phyloP scores from a whole-genome alignment of 2,329 filamentous ascomycete species.

The Diaporthe ilicicola region DNA sequence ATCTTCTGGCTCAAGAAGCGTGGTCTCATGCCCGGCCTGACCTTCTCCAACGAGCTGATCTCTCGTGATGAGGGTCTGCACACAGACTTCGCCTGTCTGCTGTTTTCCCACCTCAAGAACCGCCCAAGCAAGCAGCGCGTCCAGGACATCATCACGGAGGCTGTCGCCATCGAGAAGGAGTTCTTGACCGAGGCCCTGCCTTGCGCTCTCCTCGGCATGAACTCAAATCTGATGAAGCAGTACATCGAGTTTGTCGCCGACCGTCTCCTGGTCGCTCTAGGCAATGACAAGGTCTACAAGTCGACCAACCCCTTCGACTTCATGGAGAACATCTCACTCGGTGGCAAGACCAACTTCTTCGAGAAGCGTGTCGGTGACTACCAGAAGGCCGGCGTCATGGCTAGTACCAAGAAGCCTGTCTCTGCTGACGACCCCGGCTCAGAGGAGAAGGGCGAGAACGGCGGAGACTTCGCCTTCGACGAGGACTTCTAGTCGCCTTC shows the following conservation, averaged over 20 bases:
- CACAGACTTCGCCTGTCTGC: conserved; percentile 97
- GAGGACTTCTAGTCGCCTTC: conserved; percentile 84
- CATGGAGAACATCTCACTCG: conserved; percentile 99
- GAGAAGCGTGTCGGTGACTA: conserved; percentile 99
- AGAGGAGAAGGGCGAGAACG: conserved; percentile 64
- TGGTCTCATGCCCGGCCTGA: conserved; percentile 96
- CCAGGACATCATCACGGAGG: conserved; percentile 89
- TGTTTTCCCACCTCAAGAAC: conserved; percentile 97
- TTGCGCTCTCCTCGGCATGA: conserved; percentile 95
- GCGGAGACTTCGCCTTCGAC: conserved; percentile 90
- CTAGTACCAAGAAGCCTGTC: conserved; percentile 78
- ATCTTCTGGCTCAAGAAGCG: conserved; percentile 99
- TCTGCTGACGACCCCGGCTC: conserved; percentile 52
- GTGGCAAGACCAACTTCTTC: conserved; percentile 99
- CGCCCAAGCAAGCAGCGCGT: conserved; percentile 85
- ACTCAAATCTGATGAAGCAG: conserved; percentile 96
- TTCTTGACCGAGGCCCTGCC: conserved; percentile 97
- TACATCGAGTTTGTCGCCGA: conserved; percentile 99
- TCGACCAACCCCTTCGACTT: conserved; percentile 98
- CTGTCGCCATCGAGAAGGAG: conserved; percentile 94
- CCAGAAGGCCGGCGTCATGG: conserved; percentile 99
- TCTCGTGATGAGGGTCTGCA: conserved; percentile 99
- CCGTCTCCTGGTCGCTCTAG: conserved; percentile 89
- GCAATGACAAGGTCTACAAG: conserved; percentile 94
- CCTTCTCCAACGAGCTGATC: conserved; percentile 99